These are phyloP conservation scores for Durotheca rogersii DNA, from an alignment of 495 filamentous ascomycete genomes.

Conservation along the genomic window DNA sequence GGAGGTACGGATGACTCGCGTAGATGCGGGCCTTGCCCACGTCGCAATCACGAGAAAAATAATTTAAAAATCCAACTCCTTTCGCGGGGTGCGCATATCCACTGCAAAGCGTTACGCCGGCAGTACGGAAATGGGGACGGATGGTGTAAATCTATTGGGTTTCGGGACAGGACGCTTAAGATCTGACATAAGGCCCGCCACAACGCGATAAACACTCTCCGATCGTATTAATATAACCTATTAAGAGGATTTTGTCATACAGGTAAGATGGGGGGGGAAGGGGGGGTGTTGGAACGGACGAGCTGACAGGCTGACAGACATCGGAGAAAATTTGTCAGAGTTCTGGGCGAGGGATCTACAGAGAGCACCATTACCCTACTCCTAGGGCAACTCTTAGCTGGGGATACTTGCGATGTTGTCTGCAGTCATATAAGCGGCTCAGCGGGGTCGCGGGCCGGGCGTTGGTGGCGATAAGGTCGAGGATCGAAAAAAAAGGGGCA, in stretches of 20 bases:
- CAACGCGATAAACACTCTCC: slow-evolving; percentile 7
- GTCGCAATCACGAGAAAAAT: no score
- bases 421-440: not conserved
- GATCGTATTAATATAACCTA: not conserved
- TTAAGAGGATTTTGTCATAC: slow-evolving; percentile 3
- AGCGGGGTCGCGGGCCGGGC: slow-evolving; percentile 2
- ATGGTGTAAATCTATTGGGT: slow-evolving; percentile 17
- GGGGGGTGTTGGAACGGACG: not conserved
- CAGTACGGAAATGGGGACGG: slow-evolving; percentile 23
- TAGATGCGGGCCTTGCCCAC: slow-evolving; percentile 8
- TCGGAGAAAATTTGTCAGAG: not conserved
- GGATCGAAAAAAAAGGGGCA: no score
- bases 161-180: slow-evolving; percentile 23
- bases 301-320: not conserved
- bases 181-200: slow-evolving; percentile 33
- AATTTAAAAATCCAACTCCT: not conserved
- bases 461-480: slow-evolving; percentile 8
- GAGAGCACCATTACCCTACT: no score
- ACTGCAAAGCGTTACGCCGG: slow-evolving; percentile 23
- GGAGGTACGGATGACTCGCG: slow-evolving; percentile 1
- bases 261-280: not conserved
- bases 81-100: slow-evolving; percentile 25
- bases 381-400: slow-evolving; percentile 5
- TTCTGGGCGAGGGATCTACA: not conserved
- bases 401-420: not conserved